Conservation (phyloP, 768 basidiomycete genomes). For the Paxillus rubicundulus region DNA sequence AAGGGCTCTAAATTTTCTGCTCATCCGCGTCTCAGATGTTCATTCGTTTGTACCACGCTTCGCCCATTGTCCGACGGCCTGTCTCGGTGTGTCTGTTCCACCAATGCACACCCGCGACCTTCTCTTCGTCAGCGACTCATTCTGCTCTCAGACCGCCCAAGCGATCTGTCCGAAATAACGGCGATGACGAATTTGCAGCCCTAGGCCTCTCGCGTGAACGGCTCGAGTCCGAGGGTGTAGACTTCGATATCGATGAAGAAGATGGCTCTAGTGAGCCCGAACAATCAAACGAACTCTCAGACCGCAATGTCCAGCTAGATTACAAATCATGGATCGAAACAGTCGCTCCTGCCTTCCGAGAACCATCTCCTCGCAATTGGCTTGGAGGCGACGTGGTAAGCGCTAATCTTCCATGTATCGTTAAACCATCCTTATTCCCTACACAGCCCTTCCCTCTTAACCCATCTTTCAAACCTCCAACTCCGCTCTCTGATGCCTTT, state of each 20-base stretch:
- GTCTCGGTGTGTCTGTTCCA: conserved; percentile 5
- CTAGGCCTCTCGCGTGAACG: neutral
- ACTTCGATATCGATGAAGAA: neutral
- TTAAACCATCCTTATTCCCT: neutral
- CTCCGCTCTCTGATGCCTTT: conserved; percentile 65
- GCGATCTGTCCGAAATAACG: neutral
- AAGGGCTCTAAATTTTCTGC: conserved; percentile 17
- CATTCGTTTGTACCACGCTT: conserved; percentile 15
- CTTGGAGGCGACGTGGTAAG: conserved; percentile 57
- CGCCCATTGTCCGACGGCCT: conserved; percentile 7
- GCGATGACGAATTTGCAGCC: neutral
- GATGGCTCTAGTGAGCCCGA: neutral
- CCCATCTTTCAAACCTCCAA: conserved; percentile 75
- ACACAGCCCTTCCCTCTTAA: conserved; percentile 83
- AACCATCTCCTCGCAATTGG: conserved; percentile 54
- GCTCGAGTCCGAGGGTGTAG: neutral
- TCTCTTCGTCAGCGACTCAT: conserved; percentile 20
- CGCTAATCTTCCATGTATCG: conserved; percentile 24
- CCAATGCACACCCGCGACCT: conserved; percentile 12
- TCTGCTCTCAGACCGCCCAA: conserved; percentile 12
- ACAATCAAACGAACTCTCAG: neutral
- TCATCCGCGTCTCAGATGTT: conserved; percentile 16
- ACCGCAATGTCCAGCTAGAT: neutral
- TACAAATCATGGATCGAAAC: conserved; percentile 17
- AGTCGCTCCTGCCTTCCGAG: conserved; percentile 21